Base-by-base conservation (phyloP, 306 rosid genomes). In the Rosa rugosa region DNA sequence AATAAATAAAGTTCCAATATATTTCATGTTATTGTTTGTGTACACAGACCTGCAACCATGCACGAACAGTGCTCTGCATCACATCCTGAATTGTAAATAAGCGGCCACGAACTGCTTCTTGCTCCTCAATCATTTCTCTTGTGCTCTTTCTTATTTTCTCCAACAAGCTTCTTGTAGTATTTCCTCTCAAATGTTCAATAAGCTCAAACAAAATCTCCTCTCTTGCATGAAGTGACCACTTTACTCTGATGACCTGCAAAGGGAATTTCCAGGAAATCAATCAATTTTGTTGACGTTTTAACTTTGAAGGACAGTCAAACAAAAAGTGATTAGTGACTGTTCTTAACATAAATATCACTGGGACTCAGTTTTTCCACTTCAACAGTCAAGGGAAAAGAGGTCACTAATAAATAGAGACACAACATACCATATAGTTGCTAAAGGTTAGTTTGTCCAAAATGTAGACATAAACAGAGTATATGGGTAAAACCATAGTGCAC, bases 71-170 rank as follows among this genome's bases (percentile, higher is more conserved):
- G 86, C 99, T 93, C 85, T 93, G 97, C 97, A 91, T 90, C 68
- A 95, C 99, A 79, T 95, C 98, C 86, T 95, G 97, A 85, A 95
- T 93, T 73, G 97, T 95, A 77, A 95, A 93, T 75, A 95, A 81
- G 75, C 99, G 98, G 31, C 89, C 97, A 14, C 98, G 96, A 80
- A 89, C 99, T 62, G 99, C 98, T 90, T 95, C 99, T 88, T 95
- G 98, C 86, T 95, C 99, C 76, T 91, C 99, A 34, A 93, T 90
- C 98, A 95, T 95, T 80, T 90, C 88, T 79, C 99, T 85, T 25
- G 94, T 88, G 78, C 86, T 82, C 84, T 87, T 91, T 85, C 82
- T 87, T 31, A 86, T 76, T 82, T 83, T 85, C 70, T 95, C 96
- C 44, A 95, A 82, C 82, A 93, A 75, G 70, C 36, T 77, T 83